These are phyloP conservation scores for Pseudogymnoascus sp. DNA, from an alignment of 2,329 filamentous ascomycete genomes.

Conservation along the genomic window DNA sequence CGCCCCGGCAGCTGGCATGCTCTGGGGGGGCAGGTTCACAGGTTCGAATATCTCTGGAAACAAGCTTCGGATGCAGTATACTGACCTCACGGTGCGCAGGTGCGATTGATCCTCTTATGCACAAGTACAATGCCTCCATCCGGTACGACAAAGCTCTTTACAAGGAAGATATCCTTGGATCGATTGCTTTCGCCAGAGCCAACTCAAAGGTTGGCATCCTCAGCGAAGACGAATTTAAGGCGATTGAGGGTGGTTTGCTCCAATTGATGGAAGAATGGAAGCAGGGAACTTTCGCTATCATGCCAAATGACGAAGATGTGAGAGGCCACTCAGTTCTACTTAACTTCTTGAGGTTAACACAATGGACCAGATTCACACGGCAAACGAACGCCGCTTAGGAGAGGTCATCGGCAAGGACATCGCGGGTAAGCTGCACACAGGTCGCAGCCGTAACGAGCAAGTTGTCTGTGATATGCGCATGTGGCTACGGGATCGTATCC, in stretches of 20 bases:
- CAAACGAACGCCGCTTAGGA: conserved; percentile 64
- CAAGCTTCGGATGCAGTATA: too few relatives aligned
- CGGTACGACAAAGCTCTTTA: conserved; percentile 72
- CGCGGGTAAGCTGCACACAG: conserved; percentile 83
- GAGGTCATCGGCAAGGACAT: conserved; percentile 82
- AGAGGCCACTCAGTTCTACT: too few relatives aligned
- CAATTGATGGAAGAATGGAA: too few relatives aligned
- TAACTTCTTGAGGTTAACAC: conserved; percentile 30
- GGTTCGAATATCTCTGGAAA: too few relatives aligned
- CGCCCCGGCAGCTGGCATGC: too few relatives aligned
- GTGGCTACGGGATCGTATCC: conserved; percentile 31
- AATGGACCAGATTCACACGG: conserved; percentile 59
- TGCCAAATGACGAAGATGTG: conserved; percentile 37
- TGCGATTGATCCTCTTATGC: conserved; percentile 66
- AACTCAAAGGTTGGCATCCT: conserved; percentile 71
- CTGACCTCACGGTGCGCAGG: too few relatives aligned
- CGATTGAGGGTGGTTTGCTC: conserved; percentile 48
- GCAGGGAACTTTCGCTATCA: background rate
- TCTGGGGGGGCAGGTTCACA: too few relatives aligned
- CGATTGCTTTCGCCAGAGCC: conserved; percentile 73
- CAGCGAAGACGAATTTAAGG: conserved; percentile 60
- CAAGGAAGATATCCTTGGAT: conserved; percentile 71
- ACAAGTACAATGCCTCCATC: conserved; percentile 74
- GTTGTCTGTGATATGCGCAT: conserved; percentile 84
- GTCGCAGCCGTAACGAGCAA: conserved; percentile 83